phyloP scores from a whole-genome alignment of 1,284 basidiomycete genomes.

The Chondrostereum purpureum region DNA sequence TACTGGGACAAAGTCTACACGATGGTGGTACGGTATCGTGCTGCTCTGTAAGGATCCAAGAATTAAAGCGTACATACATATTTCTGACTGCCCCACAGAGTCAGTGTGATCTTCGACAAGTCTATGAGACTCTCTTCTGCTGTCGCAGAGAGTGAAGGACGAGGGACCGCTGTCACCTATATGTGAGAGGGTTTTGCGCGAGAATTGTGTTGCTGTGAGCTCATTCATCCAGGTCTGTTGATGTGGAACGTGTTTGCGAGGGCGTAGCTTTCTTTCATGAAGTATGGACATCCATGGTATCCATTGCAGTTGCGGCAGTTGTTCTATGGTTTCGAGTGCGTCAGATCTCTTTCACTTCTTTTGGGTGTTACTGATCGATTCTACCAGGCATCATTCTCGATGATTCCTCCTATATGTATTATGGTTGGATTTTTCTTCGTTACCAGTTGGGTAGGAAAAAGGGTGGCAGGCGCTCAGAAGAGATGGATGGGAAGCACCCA shows the following conservation, averaged over 20 bases:
- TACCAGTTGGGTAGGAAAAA: constrained; percentile 11
- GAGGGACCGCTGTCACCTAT: constrained; percentile 16
- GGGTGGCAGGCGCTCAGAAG: constrained; percentile 16
- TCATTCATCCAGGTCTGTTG: constrained; percentile 15
- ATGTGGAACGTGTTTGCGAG: constrained; percentile 21
- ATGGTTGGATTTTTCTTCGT: constrained; percentile 3
- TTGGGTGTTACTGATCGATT: neutral
- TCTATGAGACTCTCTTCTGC: constrained; percentile 13
- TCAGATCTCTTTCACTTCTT: constrained; percentile 30
- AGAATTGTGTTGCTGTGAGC: neutral
- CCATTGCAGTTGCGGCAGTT: constrained; percentile 16
- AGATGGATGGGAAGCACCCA: constrained; percentile 20
- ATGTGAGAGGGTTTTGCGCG: constrained; percentile 12
- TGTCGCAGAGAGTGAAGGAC: constrained; percentile 10
- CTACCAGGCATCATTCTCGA: neutral
- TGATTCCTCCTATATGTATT: neutral
- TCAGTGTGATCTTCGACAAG: constrained; percentile 16
- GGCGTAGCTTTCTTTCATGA: constrained; percentile 20
- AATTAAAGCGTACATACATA: constrained; percentile 5
- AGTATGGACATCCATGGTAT: constrained; percentile 17
- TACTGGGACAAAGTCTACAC: constrained; percentile 22
- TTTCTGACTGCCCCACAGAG: constrained; percentile 7
- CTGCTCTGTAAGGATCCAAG: constrained; percentile 5
- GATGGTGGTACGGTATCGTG: constrained; percentile 5
- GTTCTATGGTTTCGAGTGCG: constrained; percentile 19